Conservation (phyloP, 2,329 filamentous ascomycete genomes). For the Davidsoniella eucalypti region DNA sequence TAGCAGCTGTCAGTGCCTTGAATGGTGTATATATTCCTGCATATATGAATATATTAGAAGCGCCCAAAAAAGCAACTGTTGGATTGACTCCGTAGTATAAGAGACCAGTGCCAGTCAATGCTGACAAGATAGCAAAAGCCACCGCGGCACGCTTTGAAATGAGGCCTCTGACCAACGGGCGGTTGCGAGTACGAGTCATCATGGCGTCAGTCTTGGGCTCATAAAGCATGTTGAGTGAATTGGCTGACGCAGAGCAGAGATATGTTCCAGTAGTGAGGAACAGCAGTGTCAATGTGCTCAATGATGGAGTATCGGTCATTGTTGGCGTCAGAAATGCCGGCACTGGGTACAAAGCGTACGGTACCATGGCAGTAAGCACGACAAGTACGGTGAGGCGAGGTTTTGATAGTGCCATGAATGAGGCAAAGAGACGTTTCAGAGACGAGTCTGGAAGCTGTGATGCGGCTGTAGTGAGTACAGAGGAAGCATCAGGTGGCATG, state of each 20-base stretch:
- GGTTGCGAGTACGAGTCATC: constrained; percentile 85
- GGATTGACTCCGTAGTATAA: constrained; percentile 88
- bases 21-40: constrained; percentile 85
- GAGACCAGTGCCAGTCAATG: constrained; percentile 48
- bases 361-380: constrained; percentile 74
- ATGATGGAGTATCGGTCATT: constrained; percentile 52
- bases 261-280: constrained; percentile 85
- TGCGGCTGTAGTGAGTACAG: constrained; percentile 35
- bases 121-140: constrained; percentile 63
- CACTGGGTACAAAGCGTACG: constrained; percentile 86
- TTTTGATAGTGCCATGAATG: constrained; percentile 85
- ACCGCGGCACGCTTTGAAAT: constrained; percentile 55
- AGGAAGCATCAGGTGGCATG: constrained; percentile 35
- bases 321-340: constrained; percentile 65
- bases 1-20: constrained; percentile 71
- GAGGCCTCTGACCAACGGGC: constrained; percentile 71
- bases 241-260: constrained; percentile 77
- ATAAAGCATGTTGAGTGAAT: constrained; percentile 94
- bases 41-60: constrained; percentile 74
- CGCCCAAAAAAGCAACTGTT: constrained; percentile 74
- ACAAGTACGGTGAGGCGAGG: constrained; percentile 84
- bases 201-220: constrained; percentile 78
- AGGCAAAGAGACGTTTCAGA: constrained; percentile 51
- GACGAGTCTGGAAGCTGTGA: constrained; percentile 34
- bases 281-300: constrained; percentile 78